phyloP scores from a whole-genome alignment of 129 eudicot genomes.

The Helianthus annuus region HanXRQr2.0-SUNRISE NC_035448.2:3565653-3566152 shows the following conservation, averaged over 20 bases:
- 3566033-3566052: constrained; percentile 80
- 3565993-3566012: background rate
- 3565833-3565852: constrained; percentile 56
- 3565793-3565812: constrained; percentile 61
- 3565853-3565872: constrained; percentile 67
- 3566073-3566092: constrained; percentile 94
- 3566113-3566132: constrained; percentile 94
- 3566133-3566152: constrained; percentile 90
- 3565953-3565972: background rate
- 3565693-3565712: constrained; percentile 4
- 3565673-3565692: background rate
- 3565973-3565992: background rate
- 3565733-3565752: constrained; percentile 93
- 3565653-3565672: background rate
- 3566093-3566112: constrained; percentile 94
- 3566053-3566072: constrained; percentile 89
- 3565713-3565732: constrained; percentile 85
- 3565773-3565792: constrained; percentile 81
- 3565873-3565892: constrained; percentile 45
- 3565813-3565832: constrained; percentile 84
- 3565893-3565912: constrained; percentile 49
- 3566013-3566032: background rate
- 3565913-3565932: constrained; percentile 95
- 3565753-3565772: constrained; percentile 89
- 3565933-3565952: constrained; percentile 34